Evolutionary conservation across 2,329 filamentous ascomycete genomes (phyloP).

Genomic region (Microdochium nivale): DNA sequence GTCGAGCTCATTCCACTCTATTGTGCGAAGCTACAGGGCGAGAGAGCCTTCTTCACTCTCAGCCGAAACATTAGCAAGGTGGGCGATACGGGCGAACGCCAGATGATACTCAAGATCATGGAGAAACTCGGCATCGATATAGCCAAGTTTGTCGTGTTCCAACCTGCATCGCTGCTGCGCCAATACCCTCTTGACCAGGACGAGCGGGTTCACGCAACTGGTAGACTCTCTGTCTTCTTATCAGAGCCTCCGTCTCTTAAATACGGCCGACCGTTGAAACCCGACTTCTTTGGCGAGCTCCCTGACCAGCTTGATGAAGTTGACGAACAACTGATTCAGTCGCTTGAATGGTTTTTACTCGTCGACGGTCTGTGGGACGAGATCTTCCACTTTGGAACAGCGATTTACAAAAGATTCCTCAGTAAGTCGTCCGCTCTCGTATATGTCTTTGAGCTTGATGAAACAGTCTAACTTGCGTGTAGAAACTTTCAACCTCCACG

Average conservation of each 20-base stretch:
- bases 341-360: conserved; percentile 77
- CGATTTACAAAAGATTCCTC: conserved; percentile 76
- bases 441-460: neutral
- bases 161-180: conserved; percentile 45
- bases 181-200: conserved; percentile 28
- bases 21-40: conserved; percentile 63
- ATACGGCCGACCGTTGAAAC: conserved; percentile 56
- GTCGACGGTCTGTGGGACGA: conserved; percentile 64
- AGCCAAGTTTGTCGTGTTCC: conserved; percentile 62
- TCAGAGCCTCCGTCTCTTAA: conserved; percentile 40
- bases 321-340: conserved; percentile 65
- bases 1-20: conserved; percentile 81
- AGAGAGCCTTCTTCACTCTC: conserved; percentile 61
- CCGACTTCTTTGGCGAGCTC: conserved; percentile 62
- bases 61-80: conserved; percentile 71
- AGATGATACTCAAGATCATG: conserved; percentile 66
- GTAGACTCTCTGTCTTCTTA: conserved; percentile 43
- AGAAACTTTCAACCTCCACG: conserved; percentile 43
- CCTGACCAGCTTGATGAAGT: conserved; percentile 44
- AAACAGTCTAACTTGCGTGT: conserved; percentile 3
- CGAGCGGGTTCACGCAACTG: conserved; percentile 28
- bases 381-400: conserved; percentile 59
- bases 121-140: conserved; percentile 65
- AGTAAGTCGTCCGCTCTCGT: conserved; percentile 47
- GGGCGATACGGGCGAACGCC: conserved; percentile 53